Percentiles rank a stretch among this genome's conserved stretches.
Conservation (phyloP, 129 eudicot genomes). For the Lactuca saligna region DNA sequence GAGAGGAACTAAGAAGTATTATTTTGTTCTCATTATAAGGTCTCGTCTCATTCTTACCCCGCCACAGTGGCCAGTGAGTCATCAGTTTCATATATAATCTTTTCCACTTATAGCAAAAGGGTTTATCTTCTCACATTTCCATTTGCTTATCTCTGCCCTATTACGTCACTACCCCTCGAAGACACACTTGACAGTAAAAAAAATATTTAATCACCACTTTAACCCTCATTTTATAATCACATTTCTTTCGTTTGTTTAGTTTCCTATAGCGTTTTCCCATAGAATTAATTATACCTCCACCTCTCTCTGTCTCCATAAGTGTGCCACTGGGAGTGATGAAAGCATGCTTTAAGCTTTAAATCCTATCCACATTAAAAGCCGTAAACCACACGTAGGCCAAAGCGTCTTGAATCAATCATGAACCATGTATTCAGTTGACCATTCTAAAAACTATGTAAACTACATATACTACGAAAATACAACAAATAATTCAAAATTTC, state of each 20-base stretch:
- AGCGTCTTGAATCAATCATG: conserved; percentile 32
- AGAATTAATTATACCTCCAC: conserved; percentile 40
- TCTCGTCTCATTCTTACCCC: conserved; percentile 8
- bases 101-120: conserved; percentile 46
- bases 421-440: conserved; percentile 32
- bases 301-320: conserved; percentile 35
- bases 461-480: neutral
- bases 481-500: conserved; percentile 1
- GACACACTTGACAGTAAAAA: conserved; percentile 10
- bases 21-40: conserved; percentile 31
- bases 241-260: conserved; percentile 27
- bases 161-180: conserved; percentile 23
- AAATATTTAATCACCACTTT: conserved; percentile 14
- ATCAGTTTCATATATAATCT: conserved; percentile 36
- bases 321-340: conserved; percentile 43
- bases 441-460: neutral
- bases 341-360: conserved; percentile 44
- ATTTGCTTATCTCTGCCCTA: conserved; percentile 24
- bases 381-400: conserved; percentile 37
- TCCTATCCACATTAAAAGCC: conserved; percentile 43
- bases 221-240: conserved; percentile 42
- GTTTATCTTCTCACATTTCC: conserved; percentile 35
- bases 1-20: conserved; percentile 16
- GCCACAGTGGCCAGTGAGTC: conserved; percentile 54
- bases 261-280: conserved; percentile 21